Evolutionary conservation across 208 protist species (phyloP).

Genomic region (Trypanosoma lewisi): DNA sequence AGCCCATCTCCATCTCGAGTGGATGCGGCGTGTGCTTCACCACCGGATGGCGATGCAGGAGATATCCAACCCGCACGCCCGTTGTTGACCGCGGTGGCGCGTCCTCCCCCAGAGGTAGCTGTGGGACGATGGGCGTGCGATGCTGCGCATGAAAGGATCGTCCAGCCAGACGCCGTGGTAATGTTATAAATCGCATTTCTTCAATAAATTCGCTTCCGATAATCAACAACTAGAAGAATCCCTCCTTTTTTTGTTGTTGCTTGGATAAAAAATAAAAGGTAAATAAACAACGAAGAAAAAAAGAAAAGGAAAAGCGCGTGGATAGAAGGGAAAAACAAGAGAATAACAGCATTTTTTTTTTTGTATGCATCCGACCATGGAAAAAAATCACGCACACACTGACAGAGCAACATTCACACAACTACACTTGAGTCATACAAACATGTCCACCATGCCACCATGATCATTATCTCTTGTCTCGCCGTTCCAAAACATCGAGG

Average conservation of each 20-base stretch:
- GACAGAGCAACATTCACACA: background rate
- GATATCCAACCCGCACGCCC: conserved; percentile 58
- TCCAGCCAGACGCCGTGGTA: conserved; percentile 1
- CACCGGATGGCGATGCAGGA: conserved; percentile 67
- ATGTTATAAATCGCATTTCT: conserved; percentile 7
- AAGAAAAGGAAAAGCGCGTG: too few species aligned
- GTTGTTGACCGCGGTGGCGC: background rate
- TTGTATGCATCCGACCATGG: background rate
- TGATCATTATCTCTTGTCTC: background rate
- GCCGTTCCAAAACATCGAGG: conserved; percentile 19
- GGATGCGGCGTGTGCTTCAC: conserved; percentile 81
- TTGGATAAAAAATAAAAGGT: background rate
- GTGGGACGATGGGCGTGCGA: conserved; percentile 73
- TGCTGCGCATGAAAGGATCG: conserved; percentile 69
- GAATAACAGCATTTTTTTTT: background rate
- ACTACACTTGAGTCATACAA: background rate
- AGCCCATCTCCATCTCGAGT: conserved; percentile 69
- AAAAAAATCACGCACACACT: background rate
- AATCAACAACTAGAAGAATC: background rate
- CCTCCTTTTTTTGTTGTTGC: background rate
- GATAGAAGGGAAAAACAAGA: too few species aligned
- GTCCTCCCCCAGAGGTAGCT: conserved; percentile 33
- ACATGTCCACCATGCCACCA: background rate
- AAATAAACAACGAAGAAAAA: background rate
- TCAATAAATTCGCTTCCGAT: conserved; percentile 2